Base-by-base conservation (phyloP, 2,329 filamentous ascomycete genomes). In the Helicocarpus griseus region DNA sequence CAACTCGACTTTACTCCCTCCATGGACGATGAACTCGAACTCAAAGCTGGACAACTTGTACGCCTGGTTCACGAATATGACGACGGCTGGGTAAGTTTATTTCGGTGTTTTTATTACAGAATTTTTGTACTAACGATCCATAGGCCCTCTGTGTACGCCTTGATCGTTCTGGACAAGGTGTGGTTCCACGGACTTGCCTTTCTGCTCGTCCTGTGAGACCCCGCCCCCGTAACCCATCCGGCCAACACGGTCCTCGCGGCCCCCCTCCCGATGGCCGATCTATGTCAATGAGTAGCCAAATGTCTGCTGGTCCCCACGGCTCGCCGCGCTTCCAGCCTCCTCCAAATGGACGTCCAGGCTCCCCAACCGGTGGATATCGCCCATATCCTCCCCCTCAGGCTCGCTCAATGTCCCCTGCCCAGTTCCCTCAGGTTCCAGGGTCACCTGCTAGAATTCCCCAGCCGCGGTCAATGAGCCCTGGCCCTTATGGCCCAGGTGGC, bases 41-140 rank as follows among this genome's bases (percentile, higher is more conserved):
- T 98, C 41, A 79, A 76, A 56, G 81, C 85, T 53, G 93, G 93
- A 49, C 84, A 94, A 56, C 77, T 98, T 46, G 88, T 97, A 48
- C 81, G 91, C 57, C 75, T 98, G 57, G 76, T 97, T 49, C 91
- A 97, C 64, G 90, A 95, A 70, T 98, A 97, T 63, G 93, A 98
- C 65, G 93, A 98, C 71, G 93, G 93, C 62, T 98, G 93, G 93
- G 87, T 91, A 79, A 79, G 86, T 78, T 29, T 11, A 31, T 14
- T 51, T 47, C 31, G 14, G 17, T n/a, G 17, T 3, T 22, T 14
- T 14, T 33, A 21, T 4, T 31, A 24, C 7, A 24, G 21, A n/a
- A 31, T 35, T 35, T 28, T 6, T 26, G 3, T 43, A 14, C 22
- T 24, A 28, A 43, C 8, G 19, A 14, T 24, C 71, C 62, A 60